phyloP scores from a whole-genome alignment of 1,139 yeast species.

The Arxiozyma slooffiae region DNA sequence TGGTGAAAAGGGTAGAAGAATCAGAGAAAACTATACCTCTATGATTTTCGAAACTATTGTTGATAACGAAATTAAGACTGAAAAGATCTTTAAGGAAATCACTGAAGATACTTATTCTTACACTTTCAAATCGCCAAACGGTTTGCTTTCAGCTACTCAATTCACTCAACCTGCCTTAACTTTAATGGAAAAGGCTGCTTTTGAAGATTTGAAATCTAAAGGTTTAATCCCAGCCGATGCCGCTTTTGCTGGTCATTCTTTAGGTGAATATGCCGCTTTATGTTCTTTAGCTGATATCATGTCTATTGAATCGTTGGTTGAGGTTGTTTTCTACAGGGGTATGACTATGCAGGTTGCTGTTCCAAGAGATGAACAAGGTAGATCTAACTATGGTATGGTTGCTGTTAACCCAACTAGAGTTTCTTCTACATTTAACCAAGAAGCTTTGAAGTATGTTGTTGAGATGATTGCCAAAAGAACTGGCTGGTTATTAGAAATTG shows the following conservation, averaged over 20 bases:
- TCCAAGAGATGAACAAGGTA: conserved; percentile 87
- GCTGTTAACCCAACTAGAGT: conserved; percentile 96
- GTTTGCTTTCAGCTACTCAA: conserved; percentile 94
- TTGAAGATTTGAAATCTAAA: conserved; percentile 92
- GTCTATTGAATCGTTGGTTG: conserved; percentile 97
- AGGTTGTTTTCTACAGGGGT: conserved; percentile 98
- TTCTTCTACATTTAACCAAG: conserved; percentile 77
- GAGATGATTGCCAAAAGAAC: conserved; percentile 77
- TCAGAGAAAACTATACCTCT: conserved; percentile 86
- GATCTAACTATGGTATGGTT: conserved; percentile 98
- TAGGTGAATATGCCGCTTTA: conserved; percentile 97
- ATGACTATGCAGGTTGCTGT: conserved; percentile 99
- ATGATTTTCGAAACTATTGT: conserved; percentile 97
- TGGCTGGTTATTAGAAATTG: conserved; percentile 92
- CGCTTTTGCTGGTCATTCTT: conserved; percentile 97
- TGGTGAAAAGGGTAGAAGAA: conserved; percentile 93
- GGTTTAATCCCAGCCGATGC: conserved; percentile 91
- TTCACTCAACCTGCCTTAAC: conserved; percentile 99
- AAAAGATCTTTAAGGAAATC: conserved; percentile 90
- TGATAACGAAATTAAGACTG: conserved; percentile 75
- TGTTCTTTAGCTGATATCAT: conserved; percentile 95
- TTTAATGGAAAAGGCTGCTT: conserved; percentile 97
- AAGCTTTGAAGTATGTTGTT: conserved; percentile 90
- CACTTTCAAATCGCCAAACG: conserved; percentile 89
- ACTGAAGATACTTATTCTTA: conserved; percentile 69